Evolutionary conservation across 2,329 filamentous ascomycete species (phyloP), one percentile per base, ranked within the genome.

Genomic region (Fusarium buxicola): DNA sequence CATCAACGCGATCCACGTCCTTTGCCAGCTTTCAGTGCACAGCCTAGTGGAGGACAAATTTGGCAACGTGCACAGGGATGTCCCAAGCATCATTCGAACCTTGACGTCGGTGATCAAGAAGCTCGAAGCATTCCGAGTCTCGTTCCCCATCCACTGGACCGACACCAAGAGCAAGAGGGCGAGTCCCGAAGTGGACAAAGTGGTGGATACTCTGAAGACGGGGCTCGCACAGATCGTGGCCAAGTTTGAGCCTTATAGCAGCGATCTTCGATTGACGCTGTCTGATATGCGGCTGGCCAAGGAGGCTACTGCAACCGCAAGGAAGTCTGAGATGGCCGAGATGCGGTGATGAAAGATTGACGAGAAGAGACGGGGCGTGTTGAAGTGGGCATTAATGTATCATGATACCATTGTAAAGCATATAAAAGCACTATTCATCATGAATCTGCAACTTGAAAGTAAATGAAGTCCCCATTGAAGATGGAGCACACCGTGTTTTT

Each of bases 1-100:
- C 65, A 77, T 90, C 46, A 88, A 94, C 72, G 90, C 92, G 2
- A 82, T 89, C n/a, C 86, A 88, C 57, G 85, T 89, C 1, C 78
- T 95, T 34, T 87, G 86, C 11, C 82, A 84, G 45, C 82, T 98
- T 25, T 85, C 91, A 1, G 84, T 92, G 5, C 85, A 85, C 60
- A 94, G 91, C 75, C 77, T 97, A 50, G 80, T 81, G 4, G 94
- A 98, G 75, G 94, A 98, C 73, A 84, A 84, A 41, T 95, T 88
- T 72, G 94, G 94, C 12, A 91, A 92, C 67, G 94, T 96, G n/a
- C 90, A 96, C 65, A 83, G 88, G 38, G 91, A 95, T 63, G 87
- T 98, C 3, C 86, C 91, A 1, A 78, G 78, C 44, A 89, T 96
- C 54, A 86, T 97, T 46, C 86, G 89, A 41, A 86, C 87, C 2